Evolutionary conservation across 2,329 filamentous ascomycete genomes (phyloP).

Genomic region (Calcarisporium arbuscula): DNA sequence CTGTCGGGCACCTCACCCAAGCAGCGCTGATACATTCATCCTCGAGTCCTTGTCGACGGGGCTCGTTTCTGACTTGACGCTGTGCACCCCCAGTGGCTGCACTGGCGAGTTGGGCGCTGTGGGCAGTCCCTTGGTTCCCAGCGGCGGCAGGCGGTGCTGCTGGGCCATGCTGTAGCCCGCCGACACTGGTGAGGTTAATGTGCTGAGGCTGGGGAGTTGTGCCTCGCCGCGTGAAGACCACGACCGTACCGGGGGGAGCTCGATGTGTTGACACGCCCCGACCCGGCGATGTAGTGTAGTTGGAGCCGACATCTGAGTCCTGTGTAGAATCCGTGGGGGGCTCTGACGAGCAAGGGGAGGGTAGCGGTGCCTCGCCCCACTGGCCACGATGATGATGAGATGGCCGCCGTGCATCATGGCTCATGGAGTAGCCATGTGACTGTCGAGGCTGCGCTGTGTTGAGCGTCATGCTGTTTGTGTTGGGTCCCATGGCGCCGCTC

Average conservation of each 20-base stretch:
- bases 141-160: constrained; percentile 9
- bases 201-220: constrained; percentile 23
- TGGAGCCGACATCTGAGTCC: constrained; percentile 61
- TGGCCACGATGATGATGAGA: constrained; percentile 14
- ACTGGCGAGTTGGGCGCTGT: constrained; percentile 29
- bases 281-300: constrained; percentile 54
- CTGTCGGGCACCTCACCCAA: no score
- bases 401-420: constrained; percentile 12
- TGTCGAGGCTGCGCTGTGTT: not conserved
- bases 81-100: not conserved
- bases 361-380: constrained; percentile 26
- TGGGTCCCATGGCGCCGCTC: not conserved
- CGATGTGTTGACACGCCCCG: constrained; percentile 32
- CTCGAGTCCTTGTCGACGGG: constrained; percentile 2
- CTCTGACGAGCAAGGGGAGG: constrained; percentile 32
- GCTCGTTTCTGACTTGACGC: not conserved
- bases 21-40: constrained; percentile 1
- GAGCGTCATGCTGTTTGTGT: not conserved
- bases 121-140: no score
- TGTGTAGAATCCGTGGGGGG: no score
- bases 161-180: constrained; percentile 1
- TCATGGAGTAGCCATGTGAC: constrained; percentile 4
- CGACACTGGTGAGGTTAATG: constrained; percentile 8
- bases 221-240: constrained; percentile 9
- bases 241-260: constrained; percentile 31